phyloP scores from a whole-genome alignment of 768 basidiomycete species.

The Russula virescens region DNA sequence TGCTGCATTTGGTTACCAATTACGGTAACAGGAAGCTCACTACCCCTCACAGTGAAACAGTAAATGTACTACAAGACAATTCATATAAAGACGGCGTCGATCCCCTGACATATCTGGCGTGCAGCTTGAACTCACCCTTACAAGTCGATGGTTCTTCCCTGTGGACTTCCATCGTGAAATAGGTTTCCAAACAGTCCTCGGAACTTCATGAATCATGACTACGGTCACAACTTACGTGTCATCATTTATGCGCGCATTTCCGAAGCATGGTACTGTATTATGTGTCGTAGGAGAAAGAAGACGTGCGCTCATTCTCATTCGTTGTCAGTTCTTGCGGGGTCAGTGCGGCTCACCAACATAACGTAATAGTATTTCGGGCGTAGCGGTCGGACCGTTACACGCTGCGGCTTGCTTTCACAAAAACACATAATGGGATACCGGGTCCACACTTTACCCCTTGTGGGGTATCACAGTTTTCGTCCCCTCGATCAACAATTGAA shows the following conservation, averaged over 20 bases:
- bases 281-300: neutral
- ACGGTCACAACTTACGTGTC: neutral
- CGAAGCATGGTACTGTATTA: neutral
- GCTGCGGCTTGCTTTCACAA: neutral
- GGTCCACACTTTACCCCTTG: neutral
- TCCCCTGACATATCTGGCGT: neutral
- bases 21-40: neutral
- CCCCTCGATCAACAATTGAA: neutral
- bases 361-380: neutral
- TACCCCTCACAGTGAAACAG: neutral
- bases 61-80: neutral
- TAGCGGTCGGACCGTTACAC: neutral
- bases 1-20: neutral
- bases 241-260: neutral
- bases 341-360: neutral
- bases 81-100: neutral
- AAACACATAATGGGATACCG: neutral
- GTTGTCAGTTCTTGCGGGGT: neutral
- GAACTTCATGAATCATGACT: neutral
- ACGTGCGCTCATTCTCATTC: too few species aligned
- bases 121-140: neutral
- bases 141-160: neutral
- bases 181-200: neutral
- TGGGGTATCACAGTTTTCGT: neutral
- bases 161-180: neutral